phyloP scores from a whole-genome alignment of 106 monocot genomes.

The Apostasia shenzhenica region DNA sequence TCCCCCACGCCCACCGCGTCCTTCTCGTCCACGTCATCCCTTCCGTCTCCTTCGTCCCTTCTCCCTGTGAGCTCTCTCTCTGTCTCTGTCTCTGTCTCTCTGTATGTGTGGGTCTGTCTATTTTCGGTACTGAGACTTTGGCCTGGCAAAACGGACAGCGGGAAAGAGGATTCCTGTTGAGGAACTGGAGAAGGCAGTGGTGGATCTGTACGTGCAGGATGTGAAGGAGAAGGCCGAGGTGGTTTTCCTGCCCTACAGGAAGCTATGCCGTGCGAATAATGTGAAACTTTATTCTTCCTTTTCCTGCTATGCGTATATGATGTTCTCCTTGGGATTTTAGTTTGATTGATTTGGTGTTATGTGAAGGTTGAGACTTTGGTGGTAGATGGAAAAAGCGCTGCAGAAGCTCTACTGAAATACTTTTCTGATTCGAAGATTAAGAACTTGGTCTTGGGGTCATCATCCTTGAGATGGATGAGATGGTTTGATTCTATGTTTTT shows the following conservation, averaged over 20 bases:
- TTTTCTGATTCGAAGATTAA: conserved; percentile 20
- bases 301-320: neutral
- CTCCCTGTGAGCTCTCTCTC: conserved; percentile 13
- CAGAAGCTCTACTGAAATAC: conserved; percentile 26
- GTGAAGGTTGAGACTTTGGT: conserved; percentile 45
- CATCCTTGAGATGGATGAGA: conserved; percentile 33
- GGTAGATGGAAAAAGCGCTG: conserved; percentile 32
- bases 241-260: conserved; percentile 19
- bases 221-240: conserved; percentile 16
- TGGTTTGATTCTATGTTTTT: conserved; percentile 11
- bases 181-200: conserved; percentile 28
- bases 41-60: conserved; percentile 27
- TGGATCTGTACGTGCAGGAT: conserved; percentile 44
- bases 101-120: neutral
- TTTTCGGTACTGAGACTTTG: neutral
- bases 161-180: conserved; percentile 30
- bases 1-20: conserved; percentile 24
- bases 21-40: conserved; percentile 55
- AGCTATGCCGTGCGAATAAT: conserved; percentile 26
- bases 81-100: neutral
- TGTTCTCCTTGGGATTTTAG: neutral
- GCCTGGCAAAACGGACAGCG: conserved; percentile 10
- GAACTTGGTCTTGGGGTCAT: conserved; percentile 48
- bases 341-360: neutral
- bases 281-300: conserved; percentile 17